Evolutionary conservation across 495 filamentous ascomycete genomes (phyloP), one percentile per base, ranked within the genome.

Genomic region (Penicillium goetzii): DNA sequence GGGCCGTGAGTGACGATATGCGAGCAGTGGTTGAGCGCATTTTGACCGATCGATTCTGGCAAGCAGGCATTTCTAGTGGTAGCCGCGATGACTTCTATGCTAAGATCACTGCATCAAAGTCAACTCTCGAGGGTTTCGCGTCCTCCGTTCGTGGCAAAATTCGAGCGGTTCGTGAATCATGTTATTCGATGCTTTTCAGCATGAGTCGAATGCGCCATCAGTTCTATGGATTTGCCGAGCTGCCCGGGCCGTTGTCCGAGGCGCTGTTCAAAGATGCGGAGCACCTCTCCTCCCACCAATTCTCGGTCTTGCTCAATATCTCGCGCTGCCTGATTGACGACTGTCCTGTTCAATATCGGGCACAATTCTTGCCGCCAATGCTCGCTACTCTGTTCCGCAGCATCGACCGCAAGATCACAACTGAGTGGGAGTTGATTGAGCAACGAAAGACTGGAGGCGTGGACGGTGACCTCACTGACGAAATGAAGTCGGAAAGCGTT

Each of bases 401-500:
- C 66, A 87, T 98, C 69, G 92, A 97, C 71, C 77, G 78, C 14
- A 97, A 97, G 74, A 89, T 97, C 61, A 92, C 83, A 50, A 81
- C 83, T 0, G 95, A 97, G 70, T 99, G 95, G 95, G 83, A 85
- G 41, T 68, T 76, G 9, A 82, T 88, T 55, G 85, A 89, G 59
- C 86, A 85, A 65, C 85, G 89, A 26, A 85, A 85, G 62, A 80
- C 86, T 32, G 86, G 85, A 11, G 83, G 84, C 1, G 86, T 89
- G 19, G 87, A 88, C 47, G 86, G 84, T 51, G 83, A 89, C 68
- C 80, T 99, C 38, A 89, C 90, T 1, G 90, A 96, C 65, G 96
- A 99, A 79, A 99, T 99, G 95, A 97, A 96, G 76, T 89, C 91
- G 21, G 95, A 99, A 72, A 97, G 94, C 74, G 95, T 98, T 28